These are phyloP conservation scores for Liriodendron chinense DNA, from an alignment of 164 flowering plant species.

Conservation along the genomic window DNA sequence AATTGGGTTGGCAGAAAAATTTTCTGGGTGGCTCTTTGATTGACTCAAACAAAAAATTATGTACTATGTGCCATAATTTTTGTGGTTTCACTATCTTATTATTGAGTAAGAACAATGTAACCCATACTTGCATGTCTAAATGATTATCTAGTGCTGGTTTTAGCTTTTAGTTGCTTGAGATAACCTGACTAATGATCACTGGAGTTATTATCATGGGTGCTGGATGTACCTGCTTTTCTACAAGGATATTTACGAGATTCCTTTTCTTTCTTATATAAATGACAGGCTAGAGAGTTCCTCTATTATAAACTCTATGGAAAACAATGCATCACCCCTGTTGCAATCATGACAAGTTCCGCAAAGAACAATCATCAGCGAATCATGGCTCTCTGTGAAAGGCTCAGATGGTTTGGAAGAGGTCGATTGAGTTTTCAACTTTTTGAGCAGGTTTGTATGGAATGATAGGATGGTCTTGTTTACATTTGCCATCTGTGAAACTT, in stretches of 20 bases:
- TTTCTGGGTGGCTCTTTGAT: too few relatives aligned
- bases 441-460: constrained; percentile 70
- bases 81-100: too few relatives aligned
- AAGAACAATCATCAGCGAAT: constrained; percentile 82
- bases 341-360: constrained; percentile 96
- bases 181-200: not conserved
- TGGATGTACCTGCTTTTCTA: not conserved
- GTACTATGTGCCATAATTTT: too few relatives aligned
- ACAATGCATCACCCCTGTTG: constrained; percentile 95
- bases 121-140: too few relatives aligned
- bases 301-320: constrained; percentile 80
- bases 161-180: not conserved
- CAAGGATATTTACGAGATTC: not conserved
- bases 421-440: constrained; percentile 74
- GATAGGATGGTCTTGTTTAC: not conserved
- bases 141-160: not conserved
- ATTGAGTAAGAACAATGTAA: too few relatives aligned
- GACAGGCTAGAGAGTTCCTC: constrained; percentile 89
- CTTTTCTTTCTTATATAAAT: not conserved
- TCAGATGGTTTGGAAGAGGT: constrained; percentile 93
- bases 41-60: too few relatives aligned
- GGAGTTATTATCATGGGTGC: too few relatives aligned
- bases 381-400: constrained; percentile 69
- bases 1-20: too few relatives aligned
- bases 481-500: not conserved